Conservation (phyloP, 2,329 filamentous ascomycete genomes). For the Fusarium continuum region DNA sequence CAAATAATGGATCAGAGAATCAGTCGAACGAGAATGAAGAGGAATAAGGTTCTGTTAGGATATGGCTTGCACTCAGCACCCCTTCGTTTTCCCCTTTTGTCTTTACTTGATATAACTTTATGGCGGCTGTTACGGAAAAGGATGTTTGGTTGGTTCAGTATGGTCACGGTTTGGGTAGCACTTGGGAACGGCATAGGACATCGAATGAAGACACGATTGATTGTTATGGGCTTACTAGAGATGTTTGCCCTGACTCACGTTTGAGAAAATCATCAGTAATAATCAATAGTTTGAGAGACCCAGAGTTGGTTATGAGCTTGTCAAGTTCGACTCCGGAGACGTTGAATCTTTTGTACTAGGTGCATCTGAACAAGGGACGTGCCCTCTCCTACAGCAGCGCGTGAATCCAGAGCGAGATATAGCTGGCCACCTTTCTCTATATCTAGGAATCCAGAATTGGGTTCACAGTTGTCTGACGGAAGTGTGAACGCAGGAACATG, state of each 20-base stretch:
- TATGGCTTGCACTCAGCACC: not conserved
- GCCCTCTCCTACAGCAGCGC: too few relatives aligned
- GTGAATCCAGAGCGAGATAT: too few relatives aligned
- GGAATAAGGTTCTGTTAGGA: constrained; percentile 1
- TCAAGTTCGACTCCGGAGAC: too few relatives aligned
- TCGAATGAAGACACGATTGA: constrained; percentile 30
- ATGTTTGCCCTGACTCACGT: not conserved
- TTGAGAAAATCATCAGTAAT: too few relatives aligned
- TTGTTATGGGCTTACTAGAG: not conserved
- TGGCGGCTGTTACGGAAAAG: constrained; percentile 14
- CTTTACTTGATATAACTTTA: constrained; percentile 1
- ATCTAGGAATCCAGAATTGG: too few relatives aligned
- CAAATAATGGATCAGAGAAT: constrained; percentile 53
- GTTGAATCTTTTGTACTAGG: too few relatives aligned
- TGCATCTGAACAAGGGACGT: too few relatives aligned
- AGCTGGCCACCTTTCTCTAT: too few relatives aligned
- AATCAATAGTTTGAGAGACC: not conserved
- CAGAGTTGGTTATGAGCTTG: not conserved
- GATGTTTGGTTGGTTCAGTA: constrained; percentile 5
- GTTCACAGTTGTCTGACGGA: too few relatives aligned
- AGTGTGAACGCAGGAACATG: too few relatives aligned
- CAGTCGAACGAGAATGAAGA: constrained; percentile 45
- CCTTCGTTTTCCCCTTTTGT: not conserved
- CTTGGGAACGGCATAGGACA: constrained; percentile 20
- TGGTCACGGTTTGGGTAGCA: constrained; percentile 17